Base-by-base conservation (phyloP, 345 rosid species). In the Psidium guajava region DNA sequence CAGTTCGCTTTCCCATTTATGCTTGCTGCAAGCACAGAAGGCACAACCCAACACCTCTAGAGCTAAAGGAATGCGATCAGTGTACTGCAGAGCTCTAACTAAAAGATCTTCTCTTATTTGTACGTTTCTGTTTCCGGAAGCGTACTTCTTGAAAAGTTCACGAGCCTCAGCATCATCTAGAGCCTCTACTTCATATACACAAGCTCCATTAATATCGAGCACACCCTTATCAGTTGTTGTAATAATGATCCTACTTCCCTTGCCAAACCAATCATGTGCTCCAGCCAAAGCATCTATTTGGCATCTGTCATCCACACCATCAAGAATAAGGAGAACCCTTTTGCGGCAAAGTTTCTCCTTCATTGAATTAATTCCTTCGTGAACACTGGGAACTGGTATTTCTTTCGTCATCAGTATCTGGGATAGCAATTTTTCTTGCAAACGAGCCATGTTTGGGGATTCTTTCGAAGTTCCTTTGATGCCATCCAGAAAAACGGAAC, bases 181-280 rank as follows among this genome's bases (percentile, higher is more conserved):
- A 58, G 32, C 0, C 1, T n/a, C 0, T n/a, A 58, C 18, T n/a
- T n/a, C 0, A n/a, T 58, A 0, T 27, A n/a, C 12, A 1, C 1
- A 6, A n/a, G 69, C 69, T 58, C 0, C 1, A 6, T 12, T 58
- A 0, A 0, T 27, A 1, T n/a, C 5, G 18, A 58, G 69, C 18
- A 58, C 0, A 58, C 8, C 3, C 3, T n/a, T 0, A 13, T 58
- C 3, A 6, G 36, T 58, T 13, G 69, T 58, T 12, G 69, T 58
- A 6, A n/a, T n/a, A 6, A 58, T 2, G 32, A 58, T 58, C 8
- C 2, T n/a, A 58, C 69, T 58, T 12, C 69, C 36, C 8, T n/a
- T 0, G 12, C 36, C 69, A 58, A 58, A n/a, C 69, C 69, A 58
- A n/a, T 57, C 16, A 0, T 0, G 8, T 18, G 0, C 7, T 0